Percentiles rank a stretch among this genome's conserved stretches.
phyloP scores from a whole-genome alignment of 2,329 filamentous ascomycete genomes.

The Ophiocordyceps camponoti-floridani region DNA sequence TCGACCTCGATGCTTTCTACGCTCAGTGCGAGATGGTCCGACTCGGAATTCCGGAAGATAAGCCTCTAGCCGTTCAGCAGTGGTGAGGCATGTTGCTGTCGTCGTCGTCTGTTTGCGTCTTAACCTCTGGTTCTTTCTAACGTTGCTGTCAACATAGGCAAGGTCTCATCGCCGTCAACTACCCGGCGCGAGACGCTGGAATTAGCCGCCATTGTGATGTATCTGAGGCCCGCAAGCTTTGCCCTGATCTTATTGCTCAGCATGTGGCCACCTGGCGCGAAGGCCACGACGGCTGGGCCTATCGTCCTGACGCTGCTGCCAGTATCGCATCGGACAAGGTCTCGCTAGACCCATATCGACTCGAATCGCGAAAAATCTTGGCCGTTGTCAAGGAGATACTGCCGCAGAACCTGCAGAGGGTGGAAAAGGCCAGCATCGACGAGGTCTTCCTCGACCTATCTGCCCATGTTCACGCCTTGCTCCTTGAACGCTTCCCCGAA shows the following conservation, averaged over 20 bases:
- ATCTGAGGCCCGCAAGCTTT: slow-evolving; percentile 69
- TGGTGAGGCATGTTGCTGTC: slow-evolving; percentile 33
- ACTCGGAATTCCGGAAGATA: slow-evolving; percentile 52
- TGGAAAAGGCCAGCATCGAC: slow-evolving; percentile 91
- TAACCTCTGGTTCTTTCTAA: not conserved
- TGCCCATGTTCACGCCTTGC: slow-evolving; percentile 56
- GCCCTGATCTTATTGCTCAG: slow-evolving; percentile 67
- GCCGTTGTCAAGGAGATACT: slow-evolving; percentile 58
- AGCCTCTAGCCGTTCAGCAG: slow-evolving; percentile 84
- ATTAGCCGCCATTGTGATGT: slow-evolving; percentile 65
- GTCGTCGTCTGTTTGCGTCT: not conserved
- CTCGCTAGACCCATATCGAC: slow-evolving; percentile 77
- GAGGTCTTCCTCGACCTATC: slow-evolving; percentile 92
- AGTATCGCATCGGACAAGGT: slow-evolving; percentile 85
- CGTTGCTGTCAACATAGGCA: slow-evolving; percentile 33
- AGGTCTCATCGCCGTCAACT: slow-evolving; percentile 90
- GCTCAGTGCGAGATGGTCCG: slow-evolving; percentile 91
- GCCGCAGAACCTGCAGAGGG: slow-evolving; percentile 44
- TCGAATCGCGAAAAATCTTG: slow-evolving; percentile 70
- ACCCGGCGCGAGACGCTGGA: slow-evolving; percentile 67
- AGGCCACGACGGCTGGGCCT: slow-evolving; percentile 82
- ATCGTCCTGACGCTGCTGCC: slow-evolving; percentile 61
- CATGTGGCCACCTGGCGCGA: slow-evolving; percentile 93
- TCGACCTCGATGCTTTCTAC: slow-evolving; percentile 96
- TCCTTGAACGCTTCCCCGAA: slow-evolving; percentile 64